Percentiles rank a stretch among this genome's conserved stretches.
These are phyloP conservation scores for Aspergillus nidulans DNA, from an alignment of 495 filamentous ascomycete species.

Conservation along the genomic window DNA sequence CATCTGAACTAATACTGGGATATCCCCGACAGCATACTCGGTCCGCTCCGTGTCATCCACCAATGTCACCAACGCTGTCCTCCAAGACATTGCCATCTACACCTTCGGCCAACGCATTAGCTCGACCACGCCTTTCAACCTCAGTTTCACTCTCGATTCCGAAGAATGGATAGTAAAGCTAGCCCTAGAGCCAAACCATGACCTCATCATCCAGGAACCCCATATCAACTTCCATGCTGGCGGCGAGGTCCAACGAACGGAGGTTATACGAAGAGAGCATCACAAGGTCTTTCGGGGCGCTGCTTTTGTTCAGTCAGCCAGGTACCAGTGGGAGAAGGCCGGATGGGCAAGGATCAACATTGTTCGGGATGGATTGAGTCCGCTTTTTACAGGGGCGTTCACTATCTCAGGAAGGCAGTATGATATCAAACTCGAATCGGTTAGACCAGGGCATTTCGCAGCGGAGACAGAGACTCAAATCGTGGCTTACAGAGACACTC, in stretches of 20 bases:
- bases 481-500: conserved; percentile 47
- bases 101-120: not conserved
- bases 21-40: conserved; percentile 6
- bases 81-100: conserved; percentile 3
- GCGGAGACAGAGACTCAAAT: conserved; percentile 20
- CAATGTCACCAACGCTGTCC: not conserved
- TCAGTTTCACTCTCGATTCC: conserved; percentile 1
- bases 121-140: not conserved
- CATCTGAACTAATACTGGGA: not conserved
- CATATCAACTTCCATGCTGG: conserved; percentile 7
- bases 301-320: not conserved
- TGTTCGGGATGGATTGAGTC: conserved; percentile 60
- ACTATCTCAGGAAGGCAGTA: conserved; percentile 65
- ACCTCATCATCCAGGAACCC: conserved; percentile 4
- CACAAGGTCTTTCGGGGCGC: conserved; percentile 5
- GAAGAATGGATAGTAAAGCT: not conserved
- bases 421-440: conserved; percentile 37
- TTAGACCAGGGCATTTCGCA: too few relatives aligned
- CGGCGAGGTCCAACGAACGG: not conserved
- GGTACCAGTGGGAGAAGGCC: conserved; percentile 54
- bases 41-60: not conserved
- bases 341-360: conserved; percentile 79
- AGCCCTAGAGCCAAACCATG: conserved; percentile 7
- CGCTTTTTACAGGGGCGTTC: conserved; percentile 81
- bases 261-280: not conserved